Conservation (phyloP, 2,329 filamentous ascomycete species). For the Aspergillus sp. region DNA sequence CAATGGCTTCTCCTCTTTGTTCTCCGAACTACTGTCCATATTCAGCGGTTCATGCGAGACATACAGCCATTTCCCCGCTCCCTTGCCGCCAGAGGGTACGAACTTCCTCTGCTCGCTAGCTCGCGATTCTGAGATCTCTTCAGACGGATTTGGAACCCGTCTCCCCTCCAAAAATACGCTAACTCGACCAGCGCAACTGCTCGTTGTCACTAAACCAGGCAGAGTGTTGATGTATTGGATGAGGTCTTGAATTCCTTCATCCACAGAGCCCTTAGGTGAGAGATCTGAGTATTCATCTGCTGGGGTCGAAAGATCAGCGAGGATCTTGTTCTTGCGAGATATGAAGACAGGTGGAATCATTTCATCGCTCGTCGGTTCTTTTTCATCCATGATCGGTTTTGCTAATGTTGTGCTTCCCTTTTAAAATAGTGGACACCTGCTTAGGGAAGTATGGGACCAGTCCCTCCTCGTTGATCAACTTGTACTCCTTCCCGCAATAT, state of each 20-base stretch:
- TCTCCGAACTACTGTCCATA: constrained; percentile 8
- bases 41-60: constrained; percentile 76
- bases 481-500: neutral
- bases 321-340: constrained; percentile 69
- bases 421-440: neutral
- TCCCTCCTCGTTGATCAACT: neutral
- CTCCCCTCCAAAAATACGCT: constrained; percentile 84
- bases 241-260: constrained; percentile 72
- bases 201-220: constrained; percentile 81
- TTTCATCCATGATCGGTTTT: constrained; percentile 5
- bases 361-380: constrained; percentile 2
- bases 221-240: constrained; percentile 75
- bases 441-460: neutral
- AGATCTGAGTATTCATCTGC: constrained; percentile 73
- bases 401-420: neutral
- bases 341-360: constrained; percentile 46
- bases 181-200: constrained; percentile 84
- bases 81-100: constrained; percentile 77
- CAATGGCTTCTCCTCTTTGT: constrained; percentile 31
- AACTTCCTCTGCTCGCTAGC: constrained; percentile 30
- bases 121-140: constrained; percentile 10
- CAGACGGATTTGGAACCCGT: constrained; percentile 40
- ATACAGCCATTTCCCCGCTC: constrained; percentile 80
- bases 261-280: constrained; percentile 85
- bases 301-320: constrained; percentile 68